Percentiles rank a stretch among this genome's conserved stretches.
These are phyloP conservation scores for Cyclotella cryptica DNA, from an alignment of 108 stramenopile genomes.

Conservation along the genomic window DNA sequence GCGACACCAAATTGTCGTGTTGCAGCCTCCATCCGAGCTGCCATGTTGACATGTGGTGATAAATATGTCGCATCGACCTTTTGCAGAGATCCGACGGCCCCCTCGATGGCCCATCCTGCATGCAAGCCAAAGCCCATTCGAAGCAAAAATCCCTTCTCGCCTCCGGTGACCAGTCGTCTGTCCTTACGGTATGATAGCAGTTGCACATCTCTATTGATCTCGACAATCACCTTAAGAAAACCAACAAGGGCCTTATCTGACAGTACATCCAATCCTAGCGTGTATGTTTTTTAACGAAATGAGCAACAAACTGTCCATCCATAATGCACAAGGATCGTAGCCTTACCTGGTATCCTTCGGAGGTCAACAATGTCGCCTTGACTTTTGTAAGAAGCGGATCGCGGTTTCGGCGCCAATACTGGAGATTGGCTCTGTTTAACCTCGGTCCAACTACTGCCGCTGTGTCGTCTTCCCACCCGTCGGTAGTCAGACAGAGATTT, in stretches of 20 bases:
- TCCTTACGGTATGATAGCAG: conserved; percentile 74
- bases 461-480: conserved; percentile 14
- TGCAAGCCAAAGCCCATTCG: conserved; percentile 92
- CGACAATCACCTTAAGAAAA: conserved; percentile 84
- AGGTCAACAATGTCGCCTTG: conserved; percentile 39
- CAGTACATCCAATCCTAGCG: conserved; percentile 71
- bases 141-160: conserved; percentile 48
- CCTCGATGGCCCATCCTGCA: conserved; percentile 97
- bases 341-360: conserved; percentile 50
- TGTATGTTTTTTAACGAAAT: conserved; percentile 42
- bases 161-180: conserved; percentile 23
- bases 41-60: conserved; percentile 97
- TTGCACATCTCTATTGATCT: conserved; percentile 78
- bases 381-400: not conserved
- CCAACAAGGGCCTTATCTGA: conserved; percentile 85
- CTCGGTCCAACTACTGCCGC: conserved; percentile 16
- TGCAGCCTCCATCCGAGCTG: conserved; percentile 93
- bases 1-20: conserved; percentile 88
- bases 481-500: conserved; percentile 36
- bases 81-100: conserved; percentile 91
- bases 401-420: not conserved
- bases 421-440: not conserved
- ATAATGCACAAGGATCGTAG: not conserved
- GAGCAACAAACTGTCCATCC: not conserved
- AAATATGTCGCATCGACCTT: conserved; percentile 97